Conservation (phyloP, 768 basidiomycete species). For the Coprinopsis cinerea region DNA sequence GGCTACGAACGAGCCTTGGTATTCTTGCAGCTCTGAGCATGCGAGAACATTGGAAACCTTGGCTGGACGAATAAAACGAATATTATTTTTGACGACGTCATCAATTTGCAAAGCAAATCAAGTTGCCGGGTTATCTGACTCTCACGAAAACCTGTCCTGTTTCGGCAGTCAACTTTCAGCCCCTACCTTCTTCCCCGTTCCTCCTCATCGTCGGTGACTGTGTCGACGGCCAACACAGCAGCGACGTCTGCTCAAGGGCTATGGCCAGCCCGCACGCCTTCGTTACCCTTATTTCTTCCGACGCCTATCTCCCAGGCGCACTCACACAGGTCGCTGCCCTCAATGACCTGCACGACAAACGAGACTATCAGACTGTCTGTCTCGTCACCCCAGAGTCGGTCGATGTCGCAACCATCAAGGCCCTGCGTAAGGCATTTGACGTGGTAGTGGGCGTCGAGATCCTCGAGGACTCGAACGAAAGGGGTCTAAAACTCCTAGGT, state of each 20-base stretch:
- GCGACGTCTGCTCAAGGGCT: constrained; percentile 22
- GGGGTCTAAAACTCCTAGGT: constrained; percentile 81
- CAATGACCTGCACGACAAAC: constrained; percentile 55
- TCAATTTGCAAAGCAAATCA: constrained; percentile 5
- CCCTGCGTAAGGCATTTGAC: constrained; percentile 75
- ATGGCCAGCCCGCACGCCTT: constrained; percentile 76
- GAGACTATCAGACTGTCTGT: constrained; percentile 53
- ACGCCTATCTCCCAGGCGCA: constrained; percentile 89
- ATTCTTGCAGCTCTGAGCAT: background rate
- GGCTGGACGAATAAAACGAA: background rate
- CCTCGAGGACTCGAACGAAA: constrained; percentile 62
- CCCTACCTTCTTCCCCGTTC: constrained; percentile 7
- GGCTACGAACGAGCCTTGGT: constrained; percentile 33
- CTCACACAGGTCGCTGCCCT: constrained; percentile 83
- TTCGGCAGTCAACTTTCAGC: background rate
- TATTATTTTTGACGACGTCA: constrained; percentile 16
- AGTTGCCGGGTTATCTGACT: background rate
- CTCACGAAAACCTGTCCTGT: too few species aligned
- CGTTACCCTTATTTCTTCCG: constrained; percentile 88
- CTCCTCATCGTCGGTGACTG: constrained; percentile 13
- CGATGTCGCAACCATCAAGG: constrained; percentile 73
- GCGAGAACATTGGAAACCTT: background rate
- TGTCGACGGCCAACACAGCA: constrained; percentile 16
- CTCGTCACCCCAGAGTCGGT: constrained; percentile 93
- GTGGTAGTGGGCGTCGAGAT: constrained; percentile 89